Base-by-base conservation (phyloP, 306 rosid species). In the Cicer chorassanicum region DNA sequence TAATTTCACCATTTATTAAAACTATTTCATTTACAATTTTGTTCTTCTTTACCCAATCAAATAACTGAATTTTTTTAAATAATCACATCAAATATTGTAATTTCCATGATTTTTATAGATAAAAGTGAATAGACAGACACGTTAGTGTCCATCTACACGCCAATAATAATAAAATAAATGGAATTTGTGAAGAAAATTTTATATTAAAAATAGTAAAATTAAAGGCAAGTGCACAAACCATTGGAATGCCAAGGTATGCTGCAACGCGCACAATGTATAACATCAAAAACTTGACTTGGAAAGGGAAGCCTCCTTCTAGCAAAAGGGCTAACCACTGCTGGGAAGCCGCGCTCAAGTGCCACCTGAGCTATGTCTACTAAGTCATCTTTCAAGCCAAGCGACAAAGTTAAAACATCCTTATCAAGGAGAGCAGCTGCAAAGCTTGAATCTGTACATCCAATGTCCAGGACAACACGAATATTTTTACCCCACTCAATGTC, bases 401-500 rank as follows among this genome's bases (percentile, higher is more conserved):
- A 60, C 84, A 94, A 78, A 16, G 95, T 85, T 66, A 94, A 75
- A 57, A 90, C 96, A 34, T 89, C 97, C 77, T 88, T 90, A 80
- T 90, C 96, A 70, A 91, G 85, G 21, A 94, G 90, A 41, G 88
- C 74, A 56, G 90, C 88, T 55, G 82, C 92, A 70, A 94, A 90
- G 74, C 95, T 85, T 1, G 97, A 86, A 85, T 91, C 96, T 10
- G 88, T 76, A 56, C 88, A 85, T 77, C 97, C 97, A 9, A 94
- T 82, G 66, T 94, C 98, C 64, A 94, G 90, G 75, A 94, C 83
- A 56, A 90, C 70, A 46, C 89, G 97, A 55, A 94, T 90, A 80
- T 90, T 91, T 85, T 94, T 91, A 53, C 98, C 98, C 97, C 96
- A 94, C 65, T 92, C 97, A 44, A 94, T 89, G 84, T 94, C 98